phyloP scores from a whole-genome alignment of 805 yeast genomes.

The Monosporozyma unispora region DNA sequence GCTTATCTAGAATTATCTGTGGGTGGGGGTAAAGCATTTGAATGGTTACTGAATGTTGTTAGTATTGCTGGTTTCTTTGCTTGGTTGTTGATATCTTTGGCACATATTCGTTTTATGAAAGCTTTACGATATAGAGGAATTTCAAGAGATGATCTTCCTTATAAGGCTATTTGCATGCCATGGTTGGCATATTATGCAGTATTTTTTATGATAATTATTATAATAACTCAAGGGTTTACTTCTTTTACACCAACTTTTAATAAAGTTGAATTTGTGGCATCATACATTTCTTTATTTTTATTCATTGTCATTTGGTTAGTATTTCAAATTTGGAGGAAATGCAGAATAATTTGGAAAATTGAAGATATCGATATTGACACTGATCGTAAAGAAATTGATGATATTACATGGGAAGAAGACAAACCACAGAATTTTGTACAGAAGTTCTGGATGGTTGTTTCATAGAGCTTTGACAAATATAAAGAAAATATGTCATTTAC shows the following conservation, averaged over 20 bases:
- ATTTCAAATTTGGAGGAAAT: slow-evolving; percentile 44
- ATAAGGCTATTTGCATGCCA: slow-evolving; percentile 59
- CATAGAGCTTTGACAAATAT: background rate
- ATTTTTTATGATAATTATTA: slow-evolving; percentile 43
- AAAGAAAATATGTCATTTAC: background rate
- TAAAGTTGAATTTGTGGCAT: slow-evolving; percentile 51
- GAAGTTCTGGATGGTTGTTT: background rate
- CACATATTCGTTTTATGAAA: slow-evolving; percentile 58
- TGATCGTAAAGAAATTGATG: slow-evolving; percentile 40
- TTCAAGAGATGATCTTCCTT: slow-evolving; percentile 56
- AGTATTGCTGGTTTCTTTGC: slow-evolving; percentile 67
- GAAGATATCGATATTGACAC: slow-evolving; percentile 36
- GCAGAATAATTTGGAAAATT: slow-evolving; percentile 34
- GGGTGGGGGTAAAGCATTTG: slow-evolving; percentile 46
- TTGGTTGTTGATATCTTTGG: slow-evolving; percentile 53
- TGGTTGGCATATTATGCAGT: slow-evolving; percentile 53
- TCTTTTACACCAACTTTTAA: slow-evolving; percentile 44
- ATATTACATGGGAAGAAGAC: slow-evolving; percentile 16
- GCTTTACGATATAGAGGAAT: slow-evolving; percentile 52
- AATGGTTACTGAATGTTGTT: slow-evolving; percentile 61
- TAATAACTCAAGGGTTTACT: slow-evolving; percentile 59
- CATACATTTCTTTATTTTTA: slow-evolving; percentile 59
- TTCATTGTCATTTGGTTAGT: slow-evolving; percentile 45
- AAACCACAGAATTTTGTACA: slow-evolving; percentile 35
- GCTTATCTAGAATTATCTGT: slow-evolving; percentile 46